Conservation (phyloP, 73 alveolate genomes). For the Paramecium octaurelia region DNA sequence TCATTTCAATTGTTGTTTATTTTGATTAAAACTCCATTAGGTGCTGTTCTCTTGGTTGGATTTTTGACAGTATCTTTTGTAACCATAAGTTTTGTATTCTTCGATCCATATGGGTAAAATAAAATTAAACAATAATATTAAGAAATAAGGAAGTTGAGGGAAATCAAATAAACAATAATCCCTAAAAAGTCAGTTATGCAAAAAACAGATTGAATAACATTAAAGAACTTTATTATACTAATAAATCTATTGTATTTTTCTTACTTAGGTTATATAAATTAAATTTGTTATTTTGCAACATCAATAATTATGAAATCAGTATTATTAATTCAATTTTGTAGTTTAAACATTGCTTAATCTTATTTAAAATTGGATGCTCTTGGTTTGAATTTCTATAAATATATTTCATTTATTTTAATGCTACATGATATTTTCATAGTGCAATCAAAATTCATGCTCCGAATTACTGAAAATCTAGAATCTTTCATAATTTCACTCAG, state of each 20-base stretch:
- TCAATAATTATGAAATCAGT: no score
- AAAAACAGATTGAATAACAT: neutral
- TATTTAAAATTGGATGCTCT: no score
- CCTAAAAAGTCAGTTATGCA: neutral
- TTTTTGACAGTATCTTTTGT: neutral
- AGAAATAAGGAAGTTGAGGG: neutral
- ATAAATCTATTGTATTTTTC: neutral
- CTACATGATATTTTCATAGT: neutral
- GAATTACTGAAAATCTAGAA: neutral
- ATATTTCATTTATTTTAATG: neutral
- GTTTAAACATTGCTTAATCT: no score
- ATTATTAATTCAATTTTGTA: no score
- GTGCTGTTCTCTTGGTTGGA: neutral
- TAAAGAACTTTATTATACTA: neutral
- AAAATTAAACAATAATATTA: neutral
- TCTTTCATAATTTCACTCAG: neutral
- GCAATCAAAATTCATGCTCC: neutral
- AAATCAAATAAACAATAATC: neutral
- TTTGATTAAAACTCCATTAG: constrained; percentile 17
- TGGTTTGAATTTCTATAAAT: no score
- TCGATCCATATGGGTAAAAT: constrained; percentile 37
- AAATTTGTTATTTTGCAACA: neutral
- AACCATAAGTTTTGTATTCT: neutral
- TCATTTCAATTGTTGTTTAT: neutral
- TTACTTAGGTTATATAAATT: neutral